phyloP scores from a whole-genome alignment of 805 yeast genomes.

The Nakazawaea wickerhamii region DNA sequence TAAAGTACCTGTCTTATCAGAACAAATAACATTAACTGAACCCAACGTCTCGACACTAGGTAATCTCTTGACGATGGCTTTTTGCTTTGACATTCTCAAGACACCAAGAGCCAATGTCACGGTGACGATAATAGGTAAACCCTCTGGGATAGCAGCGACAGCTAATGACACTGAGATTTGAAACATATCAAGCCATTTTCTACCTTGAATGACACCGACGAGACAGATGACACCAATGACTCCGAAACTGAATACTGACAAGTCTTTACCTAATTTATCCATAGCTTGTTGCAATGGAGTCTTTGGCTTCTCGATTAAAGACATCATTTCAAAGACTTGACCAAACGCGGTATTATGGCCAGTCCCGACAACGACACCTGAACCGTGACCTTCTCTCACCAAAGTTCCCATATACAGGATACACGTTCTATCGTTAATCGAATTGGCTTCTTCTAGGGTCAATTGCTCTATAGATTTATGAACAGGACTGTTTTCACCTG shows the following conservation, averaged over 20 bases:
- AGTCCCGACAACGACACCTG: slow-evolving; percentile 90
- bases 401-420: slow-evolving; percentile 97
- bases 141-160: slow-evolving; percentile 99
- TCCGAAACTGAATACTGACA: slow-evolving; percentile 76
- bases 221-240: slow-evolving; percentile 90
- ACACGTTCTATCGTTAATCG: slow-evolving; percentile 64
- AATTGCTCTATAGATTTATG: slow-evolving; percentile 52
- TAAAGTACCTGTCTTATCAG: slow-evolving; percentile 88
- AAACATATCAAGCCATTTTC: slow-evolving; percentile 96
- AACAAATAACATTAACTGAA: slow-evolving; percentile 87
- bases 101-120: slow-evolving; percentile 96
- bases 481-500: slow-evolving; percentile 93
- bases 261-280: slow-evolving; percentile 92
- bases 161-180: slow-evolving; percentile 96
- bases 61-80: slow-evolving; percentile 88
- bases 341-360: slow-evolving; percentile 92
- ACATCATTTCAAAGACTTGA: slow-evolving; percentile 91
- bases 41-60: slow-evolving; percentile 96
- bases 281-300: slow-evolving; percentile 93
- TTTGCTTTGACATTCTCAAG: slow-evolving; percentile 89
- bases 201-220: slow-evolving; percentile 87
- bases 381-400: slow-evolving; percentile 93
- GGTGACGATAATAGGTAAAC: slow-evolving; percentile 95
- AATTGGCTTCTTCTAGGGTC: slow-evolving; percentile 32
- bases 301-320: slow-evolving; percentile 91